These are phyloP conservation scores for Hanseniaspora thailandica DNA, from an alignment of 805 yeast genomes.

Conservation along the genomic window DNA sequence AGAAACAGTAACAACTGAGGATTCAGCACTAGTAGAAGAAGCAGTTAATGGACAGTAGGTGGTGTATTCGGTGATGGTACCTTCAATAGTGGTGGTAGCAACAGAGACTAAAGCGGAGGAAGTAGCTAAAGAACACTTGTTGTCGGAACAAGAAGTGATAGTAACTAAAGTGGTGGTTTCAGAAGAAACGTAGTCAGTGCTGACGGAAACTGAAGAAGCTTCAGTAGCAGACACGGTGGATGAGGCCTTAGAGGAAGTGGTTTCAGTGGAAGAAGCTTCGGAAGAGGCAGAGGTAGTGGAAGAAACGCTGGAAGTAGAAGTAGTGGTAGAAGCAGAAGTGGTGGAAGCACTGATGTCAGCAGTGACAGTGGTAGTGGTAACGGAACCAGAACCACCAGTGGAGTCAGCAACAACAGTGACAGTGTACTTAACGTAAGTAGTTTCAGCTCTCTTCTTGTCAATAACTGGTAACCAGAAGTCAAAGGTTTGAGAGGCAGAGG, in stretches of 20 bases:
- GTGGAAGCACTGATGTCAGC: conserved; percentile 5
- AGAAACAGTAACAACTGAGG: too few relatives aligned
- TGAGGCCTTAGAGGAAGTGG: too few relatives aligned
- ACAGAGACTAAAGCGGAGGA: conserved; percentile 29
- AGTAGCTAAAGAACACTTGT: conserved; percentile 26
- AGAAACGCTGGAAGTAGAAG: neutral
- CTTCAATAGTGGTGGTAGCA: conserved; percentile 28
- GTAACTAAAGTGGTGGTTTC: conserved; percentile 28
- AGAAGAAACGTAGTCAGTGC: conserved; percentile 20
- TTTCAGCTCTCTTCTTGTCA: neutral
- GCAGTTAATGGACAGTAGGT: conserved; percentile 28
- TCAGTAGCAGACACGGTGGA: conserved; percentile 23
- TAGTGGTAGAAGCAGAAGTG: neutral
- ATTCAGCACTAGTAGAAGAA: conserved; percentile 16
- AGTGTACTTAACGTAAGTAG: conserved; percentile 8
- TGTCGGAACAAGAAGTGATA: conserved; percentile 28
- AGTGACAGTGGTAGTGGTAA: neutral
- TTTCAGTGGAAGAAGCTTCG: neutral
- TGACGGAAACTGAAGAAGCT: conserved; percentile 19
- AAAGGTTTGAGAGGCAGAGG: neutral
- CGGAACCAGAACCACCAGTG: conserved; percentile 11
- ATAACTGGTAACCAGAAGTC: conserved; percentile 10
- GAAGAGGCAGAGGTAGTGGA: neutral
- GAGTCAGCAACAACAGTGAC: conserved; percentile 5
- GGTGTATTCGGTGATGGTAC: conserved; percentile 30